Base-by-base conservation (phyloP, 225 moss, liverwort and hornwort species). In the Asterella californica region DNA sequence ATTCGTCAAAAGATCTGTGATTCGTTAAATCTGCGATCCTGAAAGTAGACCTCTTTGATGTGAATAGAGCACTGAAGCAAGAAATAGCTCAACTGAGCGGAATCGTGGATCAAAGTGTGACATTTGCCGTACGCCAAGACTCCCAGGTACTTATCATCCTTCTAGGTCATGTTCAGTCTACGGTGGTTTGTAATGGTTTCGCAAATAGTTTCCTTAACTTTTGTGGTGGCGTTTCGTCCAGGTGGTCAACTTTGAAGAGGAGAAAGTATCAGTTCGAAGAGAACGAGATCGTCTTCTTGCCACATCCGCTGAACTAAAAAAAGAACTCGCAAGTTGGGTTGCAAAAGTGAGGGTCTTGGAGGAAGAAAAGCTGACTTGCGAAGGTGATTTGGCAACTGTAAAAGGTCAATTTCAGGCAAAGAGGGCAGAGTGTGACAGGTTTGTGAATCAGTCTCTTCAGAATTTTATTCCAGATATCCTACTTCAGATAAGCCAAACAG, bases 351-450 rank as follows among this genome's bases (percentile, higher is more conserved):
- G 78, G 61, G 70, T 53, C 9, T 64, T 80, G 50, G 80, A 91
- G 64, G 73, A 76, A 59, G 86, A 88, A 34, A 83, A 86, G 33
- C 15, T 79, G 10, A 78, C 81, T 46, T 46, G 75, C 47, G 86
- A 87, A 49, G 32, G 81, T 14, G 90, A 91, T 2, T 67, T 91
- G 53, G 73, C 72, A 21, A 79, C 65, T 1, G 83, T 78, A 11
- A 91, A 90, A 82, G 74, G 78, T 55, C 63, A 86, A 50, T 81
- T 91, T 27, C 85, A 88, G 17, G 79, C 82, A 18, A 91, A 93
- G 74, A 78, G 74, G 29, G 82, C 76, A 5, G 91, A 93, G 53
- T 90, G 86, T 83, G 93, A 91, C 24, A 88, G 93, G 93, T 93
- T 63, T 67, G 80, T 72, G 36, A 52, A 57, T 42, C 71, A 54